These are phyloP conservation scores for Pelargonium cotyledonis DNA, from an alignment of 441 rosid species.

Conservation along the genomic window DNA sequence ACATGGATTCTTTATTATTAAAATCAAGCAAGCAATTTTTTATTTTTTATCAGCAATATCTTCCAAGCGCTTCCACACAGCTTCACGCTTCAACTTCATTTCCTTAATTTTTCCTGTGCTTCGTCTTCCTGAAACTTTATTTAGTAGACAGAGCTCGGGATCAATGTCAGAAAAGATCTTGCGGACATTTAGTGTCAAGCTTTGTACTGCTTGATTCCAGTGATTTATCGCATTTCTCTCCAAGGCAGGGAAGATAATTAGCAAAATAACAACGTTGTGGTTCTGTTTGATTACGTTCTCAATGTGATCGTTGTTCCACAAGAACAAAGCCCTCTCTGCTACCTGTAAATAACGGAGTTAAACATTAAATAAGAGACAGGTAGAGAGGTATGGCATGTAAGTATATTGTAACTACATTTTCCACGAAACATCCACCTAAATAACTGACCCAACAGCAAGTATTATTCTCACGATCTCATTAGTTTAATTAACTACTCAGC, in stretches of 20 bases:
- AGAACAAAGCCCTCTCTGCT: slow-evolving; percentile 81
- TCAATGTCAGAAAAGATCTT: slow-evolving; percentile 69
- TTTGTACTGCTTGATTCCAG: slow-evolving; percentile 86
- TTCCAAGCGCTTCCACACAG: slow-evolving; percentile 72
- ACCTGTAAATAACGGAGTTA: slow-evolving; percentile 36
- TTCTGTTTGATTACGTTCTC: slow-evolving; percentile 75
- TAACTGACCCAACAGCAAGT: neutral
- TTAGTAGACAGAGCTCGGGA: slow-evolving; percentile 59
- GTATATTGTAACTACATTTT: neutral
- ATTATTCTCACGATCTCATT: neutral
- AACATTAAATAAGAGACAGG: neutral
- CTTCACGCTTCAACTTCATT: slow-evolving; percentile 43
- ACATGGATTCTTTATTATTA: slow-evolving; percentile 26
- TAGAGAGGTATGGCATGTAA: neutral
- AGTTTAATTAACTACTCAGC: neutral
- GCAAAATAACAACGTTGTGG: slow-evolving; percentile 61
- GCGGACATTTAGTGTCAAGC: slow-evolving; percentile 76
- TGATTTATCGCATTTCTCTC: slow-evolving; percentile 67
- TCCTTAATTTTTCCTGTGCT: slow-evolving; percentile 49
- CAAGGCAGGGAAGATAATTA: slow-evolving; percentile 68
- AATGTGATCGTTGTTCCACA: slow-evolving; percentile 89
- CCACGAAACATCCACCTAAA: no score
- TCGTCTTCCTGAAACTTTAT: slow-evolving; percentile 58
- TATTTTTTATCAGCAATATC: slow-evolving; percentile 55
- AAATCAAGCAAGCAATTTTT: slow-evolving; percentile 36